Base-by-base conservation (phyloP, 257 asterid genomes). In the Parsonsia alboflavescens region DNA sequence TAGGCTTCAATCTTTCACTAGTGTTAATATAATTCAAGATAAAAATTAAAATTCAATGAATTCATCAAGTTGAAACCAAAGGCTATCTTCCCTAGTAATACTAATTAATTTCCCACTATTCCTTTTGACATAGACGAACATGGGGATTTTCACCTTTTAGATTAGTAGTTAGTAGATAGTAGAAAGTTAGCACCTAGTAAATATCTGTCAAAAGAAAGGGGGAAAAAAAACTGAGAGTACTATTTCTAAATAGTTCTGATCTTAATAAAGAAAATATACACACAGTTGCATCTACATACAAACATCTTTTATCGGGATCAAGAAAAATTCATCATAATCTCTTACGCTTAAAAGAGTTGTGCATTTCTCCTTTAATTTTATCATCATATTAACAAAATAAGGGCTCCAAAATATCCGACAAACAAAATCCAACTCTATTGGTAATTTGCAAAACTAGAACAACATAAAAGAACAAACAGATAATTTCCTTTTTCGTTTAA, bases 311-410 rank as follows among this genome's bases (percentile, higher is more conserved):
- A 41, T 15, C 48, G 26, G n/a, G 28, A 58, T 65, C 10, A 48
- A 74, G n/a, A 56, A 73, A 36, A 36, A 68, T 68, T 77, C 71
- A 66, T 56, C 45, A 77, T 72, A 73, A 80, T 75, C 80, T 79
- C 93, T 83, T 84, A 85, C 92, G 75, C 72, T 65, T 75, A 80
- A 78, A 76, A 82, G 46, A 52, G 82, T 59, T 76, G 69, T 77
- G 86, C 80, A 86, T 69, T 73, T 85, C 73, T 68, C 80, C 85
- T 83, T 90, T 81, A 88, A 75, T n/a, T 56, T 78, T 81, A 70
- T 72, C 93, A 83, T 84, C 77, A n/a, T n/a, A 75, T 78, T 70
- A 77, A 65, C 61, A 72, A 75, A 72, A 75, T 16, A n/a, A n/a
- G n/a, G n/a, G n/a, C n/a, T n/a, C n/a, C n/a, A n/a, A n/a, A n/a